Evolutionary conservation across 257 asterid genomes (phyloP), one percentile per base, ranked within the genome.

Genomic region (Leonotis leonurus): DNA sequence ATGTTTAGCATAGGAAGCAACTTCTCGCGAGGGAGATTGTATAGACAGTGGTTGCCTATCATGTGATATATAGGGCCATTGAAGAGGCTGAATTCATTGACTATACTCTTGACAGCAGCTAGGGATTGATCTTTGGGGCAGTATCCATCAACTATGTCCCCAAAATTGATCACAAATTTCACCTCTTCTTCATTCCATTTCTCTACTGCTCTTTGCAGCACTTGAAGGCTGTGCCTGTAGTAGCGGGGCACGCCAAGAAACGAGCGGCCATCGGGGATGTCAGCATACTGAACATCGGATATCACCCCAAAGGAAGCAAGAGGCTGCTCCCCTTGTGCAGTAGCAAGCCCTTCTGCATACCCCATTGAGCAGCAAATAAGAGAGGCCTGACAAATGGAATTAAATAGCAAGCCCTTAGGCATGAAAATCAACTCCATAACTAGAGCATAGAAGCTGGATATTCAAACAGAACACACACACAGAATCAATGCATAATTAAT

Each of bases 181-280:
- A 75, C 75, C 24, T 81, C 73, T 39, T 80, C 69, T 9, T 79
- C 67, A 1, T 77, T 77, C 86, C 86, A 93, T 55, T 72, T 76
- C 50, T 79, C 67, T 5, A 82, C 86, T 10, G 96, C 99, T 77
- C 96, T 80, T 64, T 81, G 92, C 64, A 93, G 43, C 41, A 89
- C 96, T 39, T 73, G 81, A 40, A 78, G 33, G 77, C 97, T 89
- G 74, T 89, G 89, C 62, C 89, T 71, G 74, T 89, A 93, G 78
- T 89, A 93, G 52, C 97, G 95, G 20, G 99, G 97, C 21, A 89
- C 95, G 21, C 97, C 99, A 41, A 75, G 90, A 77, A 93, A 87
- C 6, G 99, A 93, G 68, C 76, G 58, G 36, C 99, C 97, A 53
- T 93, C 87, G 1, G 96, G 90, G 74, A 93, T 93, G 55, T 93